Percentiles rank a stretch among this genome's conserved stretches.
These are phyloP conservation scores for Escovopsis weberi DNA, from an alignment of 2,329 filamentous ascomycete species.

Conservation along the genomic window DNA sequence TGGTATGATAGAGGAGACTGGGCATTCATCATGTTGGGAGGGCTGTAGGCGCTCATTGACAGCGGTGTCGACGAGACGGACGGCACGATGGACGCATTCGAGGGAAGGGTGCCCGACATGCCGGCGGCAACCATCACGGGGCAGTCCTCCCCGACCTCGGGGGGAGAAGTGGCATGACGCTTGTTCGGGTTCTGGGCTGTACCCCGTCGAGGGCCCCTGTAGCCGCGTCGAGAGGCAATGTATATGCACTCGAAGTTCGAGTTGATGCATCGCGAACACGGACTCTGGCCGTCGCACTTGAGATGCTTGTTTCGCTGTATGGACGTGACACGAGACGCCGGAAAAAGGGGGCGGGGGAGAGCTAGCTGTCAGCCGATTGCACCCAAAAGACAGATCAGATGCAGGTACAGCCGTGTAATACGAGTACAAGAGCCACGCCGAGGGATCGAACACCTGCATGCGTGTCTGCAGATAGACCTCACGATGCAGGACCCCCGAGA, in stretches of 20 bases:
- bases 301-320: slow-evolving; percentile 49
- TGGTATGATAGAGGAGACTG: slow-evolving; percentile 10
- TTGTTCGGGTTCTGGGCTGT: slow-evolving; percentile 32
- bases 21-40: slow-evolving; percentile 4
- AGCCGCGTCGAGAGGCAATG: slow-evolving; percentile 59
- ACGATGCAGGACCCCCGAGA: background rate
- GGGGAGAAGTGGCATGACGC: slow-evolving; percentile 31
- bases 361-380: background rate
- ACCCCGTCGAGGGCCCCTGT: slow-evolving; percentile 42
- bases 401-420: too few species aligned
- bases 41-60: slow-evolving; percentile 4
- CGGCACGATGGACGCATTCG: background rate
- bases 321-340: background rate
- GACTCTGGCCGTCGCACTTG: slow-evolving; percentile 58
- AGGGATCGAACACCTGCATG: too few species aligned
- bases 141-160: slow-evolving; percentile 20
- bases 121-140: slow-evolving; percentile 18
- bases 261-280: slow-evolving; percentile 52
- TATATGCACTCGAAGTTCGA: slow-evolving; percentile 52
- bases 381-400: too few species aligned
- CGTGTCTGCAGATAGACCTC: too few species aligned
- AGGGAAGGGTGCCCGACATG: slow-evolving; percentile 4
- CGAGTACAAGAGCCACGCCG: background rate
- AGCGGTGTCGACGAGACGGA: slow-evolving; percentile 2
- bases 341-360: too few species aligned